These are phyloP conservation scores for Talaromyces marneffei DNA, from an alignment of 2,329 filamentous ascomycete species.

Conservation along the genomic window DNA sequence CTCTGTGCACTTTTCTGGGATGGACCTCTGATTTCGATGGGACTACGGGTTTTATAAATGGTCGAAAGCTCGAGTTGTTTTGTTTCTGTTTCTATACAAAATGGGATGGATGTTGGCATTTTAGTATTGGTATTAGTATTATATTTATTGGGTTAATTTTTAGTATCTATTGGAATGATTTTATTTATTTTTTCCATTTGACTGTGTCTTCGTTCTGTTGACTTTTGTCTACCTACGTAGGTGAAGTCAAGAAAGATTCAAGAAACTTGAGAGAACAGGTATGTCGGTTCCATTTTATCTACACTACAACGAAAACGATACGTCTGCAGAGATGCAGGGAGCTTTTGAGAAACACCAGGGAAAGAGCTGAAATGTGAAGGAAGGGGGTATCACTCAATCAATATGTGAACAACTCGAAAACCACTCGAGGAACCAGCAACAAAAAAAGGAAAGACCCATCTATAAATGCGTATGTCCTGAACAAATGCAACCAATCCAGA, in stretches of 20 bases:
- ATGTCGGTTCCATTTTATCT: no score
- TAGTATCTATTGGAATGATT: background rate
- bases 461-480: background rate
- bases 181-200: background rate
- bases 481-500: background rate
- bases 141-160: background rate
- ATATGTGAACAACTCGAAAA: background rate
- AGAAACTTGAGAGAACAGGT: no score
- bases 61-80: background rate
- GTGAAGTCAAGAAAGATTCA: no score
- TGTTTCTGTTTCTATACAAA: background rate
- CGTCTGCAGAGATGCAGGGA: background rate
- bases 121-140: background rate
- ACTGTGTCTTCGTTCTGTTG: no score
- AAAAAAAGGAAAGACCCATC: background rate
- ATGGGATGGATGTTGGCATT: background rate
- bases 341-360: background rate
- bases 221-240: background rate
- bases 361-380: no score
- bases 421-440: background rate
- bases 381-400: conserved; percentile 14
- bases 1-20: background rate
- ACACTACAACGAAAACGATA: background rate
- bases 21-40: background rate
- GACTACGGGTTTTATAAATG: background rate